A percentile compares a stretch with the other conserved stretches of the same genome.
Evolutionary conservation across 371 early-diverging fungal species (phyloP).

Genomic region (Mortierella sp.): DNA sequence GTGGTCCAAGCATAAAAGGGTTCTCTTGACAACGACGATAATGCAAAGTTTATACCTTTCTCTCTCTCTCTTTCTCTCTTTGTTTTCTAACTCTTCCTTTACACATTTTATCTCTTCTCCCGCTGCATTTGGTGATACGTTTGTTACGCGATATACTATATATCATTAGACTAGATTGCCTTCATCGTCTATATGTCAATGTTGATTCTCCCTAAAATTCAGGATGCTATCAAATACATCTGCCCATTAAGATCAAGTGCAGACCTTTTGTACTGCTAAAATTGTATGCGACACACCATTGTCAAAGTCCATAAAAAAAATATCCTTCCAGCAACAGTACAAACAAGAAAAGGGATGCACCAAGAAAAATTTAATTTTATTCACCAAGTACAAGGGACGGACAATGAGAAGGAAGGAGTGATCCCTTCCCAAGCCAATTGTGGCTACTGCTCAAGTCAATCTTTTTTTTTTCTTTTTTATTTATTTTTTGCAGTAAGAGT

Average conservation of each 20-base stretch:
- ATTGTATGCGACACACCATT: not conserved
- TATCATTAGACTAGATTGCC: too few relatives aligned
- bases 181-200: not conserved
- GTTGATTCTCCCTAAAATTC: slow-evolving; percentile 33
- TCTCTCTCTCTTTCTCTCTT: too few relatives aligned
- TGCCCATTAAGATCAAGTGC: not conserved
- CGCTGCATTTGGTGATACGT: too few relatives aligned
- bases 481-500: not conserved
- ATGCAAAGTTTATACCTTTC: too few relatives aligned
- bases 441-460: not conserved
- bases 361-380: not conserved
- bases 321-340: not conserved
- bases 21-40: too few relatives aligned
- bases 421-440: slow-evolving; percentile 14
- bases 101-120: too few relatives aligned
- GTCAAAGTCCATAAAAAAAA: not conserved
- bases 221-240: slow-evolving; percentile 26
- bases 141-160: too few relatives aligned
- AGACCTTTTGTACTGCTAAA: too few relatives aligned
- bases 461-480: too few relatives aligned
- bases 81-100: too few relatives aligned
- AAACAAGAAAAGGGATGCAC: not conserved
- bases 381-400: not conserved
- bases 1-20: too few relatives aligned
- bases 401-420: slow-evolving; percentile 11